A percentile compares a stretch with the other conserved stretches of the same genome.
Conservation (phyloP, 768 basidiomycete genomes). For the Lactarius sanguifluus region DNA sequence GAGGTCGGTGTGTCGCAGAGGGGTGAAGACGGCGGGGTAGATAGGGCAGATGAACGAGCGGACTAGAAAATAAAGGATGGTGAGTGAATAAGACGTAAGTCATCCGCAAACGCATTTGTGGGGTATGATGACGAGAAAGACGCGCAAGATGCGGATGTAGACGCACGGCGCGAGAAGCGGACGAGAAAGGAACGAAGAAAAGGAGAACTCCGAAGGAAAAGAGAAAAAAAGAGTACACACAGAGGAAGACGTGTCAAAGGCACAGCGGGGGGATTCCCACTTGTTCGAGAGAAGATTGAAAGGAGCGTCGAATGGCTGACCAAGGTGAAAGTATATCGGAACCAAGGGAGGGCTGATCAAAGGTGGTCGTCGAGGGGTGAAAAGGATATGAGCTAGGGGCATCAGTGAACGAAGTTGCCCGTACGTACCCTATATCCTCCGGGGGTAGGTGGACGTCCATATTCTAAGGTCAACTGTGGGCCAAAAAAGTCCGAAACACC, state of each 20-base stretch:
- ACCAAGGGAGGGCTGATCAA: slow-evolving; percentile 8
- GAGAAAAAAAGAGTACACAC: slow-evolving; percentile 8
- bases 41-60: slow-evolving; percentile 5
- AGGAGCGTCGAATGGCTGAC: background rate
- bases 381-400: slow-evolving; percentile 14
- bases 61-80: slow-evolving; percentile 8
- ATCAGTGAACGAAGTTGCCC: background rate
- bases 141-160: slow-evolving; percentile 9
- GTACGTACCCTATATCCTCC: slow-evolving; percentile 19
- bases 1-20: slow-evolving; percentile 10
- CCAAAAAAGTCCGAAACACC: slow-evolving; percentile 6
- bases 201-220: background rate
- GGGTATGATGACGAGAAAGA: background rate
- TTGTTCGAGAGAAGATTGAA: background rate
- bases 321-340: background rate
- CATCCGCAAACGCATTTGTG: background rate
- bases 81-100: slow-evolving; percentile 7
- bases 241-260: background rate
- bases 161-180: background rate
- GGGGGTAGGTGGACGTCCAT: slow-evolving; percentile 20
- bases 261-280: slow-evolving; percentile 4
- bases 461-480: slow-evolving; percentile 2
- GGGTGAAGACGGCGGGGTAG: slow-evolving; percentile 9
- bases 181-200: background rate
- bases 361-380: background rate